Base-by-base conservation (phyloP, 2,329 filamentous ascomycete species). In the Sarocladium brachiariae region DNA sequence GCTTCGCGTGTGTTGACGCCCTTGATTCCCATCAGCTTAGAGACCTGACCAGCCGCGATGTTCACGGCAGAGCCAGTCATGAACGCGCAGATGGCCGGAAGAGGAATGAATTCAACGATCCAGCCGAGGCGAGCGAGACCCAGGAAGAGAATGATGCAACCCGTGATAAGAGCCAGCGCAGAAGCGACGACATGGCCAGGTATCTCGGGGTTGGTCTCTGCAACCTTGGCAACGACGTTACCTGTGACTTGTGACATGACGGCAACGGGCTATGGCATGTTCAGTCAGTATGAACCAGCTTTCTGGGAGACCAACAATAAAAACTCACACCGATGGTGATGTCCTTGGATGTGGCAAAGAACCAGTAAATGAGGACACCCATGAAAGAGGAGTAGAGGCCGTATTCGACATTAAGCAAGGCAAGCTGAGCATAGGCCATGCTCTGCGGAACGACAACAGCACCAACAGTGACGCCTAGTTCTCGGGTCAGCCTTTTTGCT, bases 351-450 rank as follows among this genome's bases (percentile, higher is more conserved):
- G 92, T 97, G 34, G 91, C 92, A 63, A 97, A 97, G 67, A 96
- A 91, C 92, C 92, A 97, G 69, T 97, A 97, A 58, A 96, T 76
- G 55, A 96, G 68, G 18, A 96, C 91, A 53, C 92, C 92, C 81
- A 96, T 95, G 63, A 97, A 97, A 0, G 91, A 96, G 1, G 92
- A 91, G 58, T 71, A 71, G 16, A 78, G 59, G 13, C 75, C 75
- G 59, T 72, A 78, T 55, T 78, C 70, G 23, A 73, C 67, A 3
- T 67, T 64, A 45, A 78, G 68, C 52, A 70, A 63, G 2, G 75
- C 75, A 16, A 78, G 62, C 31, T 71, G 60, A 18, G 75, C 75
- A 51, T 78, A 78, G 2, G 74, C 75, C 75, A 78, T 78, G 37
- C 70, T 70, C 58, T 78, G 75, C 2, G 75, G 75, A n/a, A 78